Conservation (phyloP, 164 flowering plant species). For the Magnolia sinica region DNA sequence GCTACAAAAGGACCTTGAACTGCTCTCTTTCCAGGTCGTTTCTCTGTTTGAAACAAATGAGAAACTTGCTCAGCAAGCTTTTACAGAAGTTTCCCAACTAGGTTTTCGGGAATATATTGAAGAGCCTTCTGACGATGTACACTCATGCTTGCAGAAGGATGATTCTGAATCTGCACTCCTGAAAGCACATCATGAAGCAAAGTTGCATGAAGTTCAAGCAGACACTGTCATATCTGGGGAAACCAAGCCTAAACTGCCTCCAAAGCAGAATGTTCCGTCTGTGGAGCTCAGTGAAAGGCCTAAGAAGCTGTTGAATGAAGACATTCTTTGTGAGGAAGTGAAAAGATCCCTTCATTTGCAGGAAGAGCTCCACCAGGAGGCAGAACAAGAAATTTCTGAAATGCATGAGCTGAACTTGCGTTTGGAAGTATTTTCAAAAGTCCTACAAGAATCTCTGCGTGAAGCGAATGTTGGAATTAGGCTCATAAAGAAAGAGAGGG, state of each 20-base stretch:
- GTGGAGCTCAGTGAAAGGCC: constrained; percentile 18
- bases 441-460: constrained; percentile 46
- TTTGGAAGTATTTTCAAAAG: constrained; percentile 61
- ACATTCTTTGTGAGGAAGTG: constrained; percentile 43
- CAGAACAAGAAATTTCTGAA: constrained; percentile 66
- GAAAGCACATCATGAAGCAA: constrained; percentile 8
- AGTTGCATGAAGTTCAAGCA: not conserved
- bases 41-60: constrained; percentile 92
- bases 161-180: constrained; percentile 6
- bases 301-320: constrained; percentile 35
- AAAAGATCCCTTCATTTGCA: constrained; percentile 54
- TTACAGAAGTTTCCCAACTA: constrained; percentile 46
- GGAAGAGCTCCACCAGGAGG: constrained; percentile 57
- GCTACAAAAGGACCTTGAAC: constrained; percentile 86
- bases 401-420: constrained; percentile 45
- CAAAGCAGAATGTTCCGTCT: not conserved
- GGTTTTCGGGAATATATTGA: constrained; percentile 25
- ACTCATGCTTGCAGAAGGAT: constrained; percentile 17
- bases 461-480: constrained; percentile 45
- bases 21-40: constrained; percentile 80
- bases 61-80: constrained; percentile 67
- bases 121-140: constrained; percentile 12
- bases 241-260: not conserved
- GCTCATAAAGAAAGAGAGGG: constrained; percentile 35
- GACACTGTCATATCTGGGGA: not conserved